phyloP scores from a whole-genome alignment of 1,284 basidiomycete genomes.

The Puccinia sorghi region DNA sequence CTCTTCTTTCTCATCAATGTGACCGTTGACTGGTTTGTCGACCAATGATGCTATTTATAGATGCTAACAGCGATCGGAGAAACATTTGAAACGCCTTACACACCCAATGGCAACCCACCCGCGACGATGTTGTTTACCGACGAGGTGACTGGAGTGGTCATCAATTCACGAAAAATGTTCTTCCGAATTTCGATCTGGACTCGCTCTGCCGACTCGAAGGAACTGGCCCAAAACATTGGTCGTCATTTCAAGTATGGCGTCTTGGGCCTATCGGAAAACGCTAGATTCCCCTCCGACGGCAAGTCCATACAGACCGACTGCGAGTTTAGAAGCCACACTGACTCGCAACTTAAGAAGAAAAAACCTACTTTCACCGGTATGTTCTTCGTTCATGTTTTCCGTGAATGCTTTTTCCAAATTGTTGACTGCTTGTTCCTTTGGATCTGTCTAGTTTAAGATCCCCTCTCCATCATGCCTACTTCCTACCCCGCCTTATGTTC shows the following conservation, averaged over 20 bases:
- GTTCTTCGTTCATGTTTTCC: not conserved
- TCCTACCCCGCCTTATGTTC: not conserved
- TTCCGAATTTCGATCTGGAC: constrained; percentile 98
- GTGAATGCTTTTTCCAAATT: not conserved
- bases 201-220: constrained; percentile 64
- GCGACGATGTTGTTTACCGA: constrained; percentile 65
- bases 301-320: constrained; percentile 82
- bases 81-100: constrained; percentile 79
- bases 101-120: constrained; percentile 61
- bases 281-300: constrained; percentile 64
- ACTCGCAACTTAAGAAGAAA: constrained; percentile 80
- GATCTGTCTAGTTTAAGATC: constrained; percentile 8
- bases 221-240: constrained; percentile 66
- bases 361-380: constrained; percentile 25
- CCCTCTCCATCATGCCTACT: not conserved
- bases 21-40: constrained; percentile 32
- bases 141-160: constrained; percentile 83
- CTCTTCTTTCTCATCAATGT: constrained; percentile 25
- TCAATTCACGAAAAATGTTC: constrained; percentile 89
- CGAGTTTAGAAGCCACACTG: constrained; percentile 89
- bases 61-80: constrained; percentile 97
- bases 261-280: constrained; percentile 73
- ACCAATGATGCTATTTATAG: constrained; percentile 60
- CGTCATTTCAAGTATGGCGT: constrained; percentile 88
- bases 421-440: not conserved